A percentile compares a stretch with the other conserved stretches of the same genome.
Evolutionary conservation across 1,284 basidiomycete species (phyloP).

Genomic region (Cutaneotrichosporon sp.): DNA sequence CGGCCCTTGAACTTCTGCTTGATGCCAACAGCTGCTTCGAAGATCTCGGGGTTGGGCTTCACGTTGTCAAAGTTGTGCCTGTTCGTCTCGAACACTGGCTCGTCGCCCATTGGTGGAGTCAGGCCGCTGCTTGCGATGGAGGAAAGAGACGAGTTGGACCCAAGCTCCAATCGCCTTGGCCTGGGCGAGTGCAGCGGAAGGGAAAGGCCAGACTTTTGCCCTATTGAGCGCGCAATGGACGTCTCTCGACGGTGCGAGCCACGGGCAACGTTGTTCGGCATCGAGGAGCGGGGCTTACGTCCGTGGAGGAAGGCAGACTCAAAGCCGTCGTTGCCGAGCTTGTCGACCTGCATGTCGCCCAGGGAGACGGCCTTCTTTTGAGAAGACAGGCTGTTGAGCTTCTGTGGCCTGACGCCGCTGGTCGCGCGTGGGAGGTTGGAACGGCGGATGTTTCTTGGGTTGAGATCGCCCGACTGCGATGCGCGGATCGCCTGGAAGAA

Average conservation of each 20-base stretch:
- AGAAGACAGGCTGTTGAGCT: slow-evolving; percentile 10
- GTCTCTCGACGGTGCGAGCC: slow-evolving; percentile 16
- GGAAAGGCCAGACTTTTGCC: slow-evolving; percentile 52
- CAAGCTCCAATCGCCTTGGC: slow-evolving; percentile 42
- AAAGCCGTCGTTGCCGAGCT: slow-evolving; percentile 40
- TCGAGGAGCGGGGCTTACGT: slow-evolving; percentile 21
- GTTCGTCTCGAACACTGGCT: slow-evolving; percentile 17
- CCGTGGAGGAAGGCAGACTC: slow-evolving; percentile 28
- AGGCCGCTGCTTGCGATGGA: slow-evolving; percentile 32
- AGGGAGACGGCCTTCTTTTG: slow-evolving; percentile 49
- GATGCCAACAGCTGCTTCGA: slow-evolving; percentile 44
- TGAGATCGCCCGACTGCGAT: slow-evolving; percentile 41
- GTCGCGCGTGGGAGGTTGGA: not conserved
- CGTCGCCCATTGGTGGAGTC: slow-evolving; percentile 41
- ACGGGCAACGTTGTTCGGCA: slow-evolving; percentile 6
- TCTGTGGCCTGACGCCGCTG: not conserved
- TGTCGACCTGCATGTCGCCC: slow-evolving; percentile 40
- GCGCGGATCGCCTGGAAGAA: slow-evolving; percentile 40
- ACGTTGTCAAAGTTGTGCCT: slow-evolving; percentile 52
- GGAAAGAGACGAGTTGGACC: slow-evolving; percentile 49
- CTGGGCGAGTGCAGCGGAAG: slow-evolving; percentile 37
- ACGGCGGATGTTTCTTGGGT: slow-evolving; percentile 16
- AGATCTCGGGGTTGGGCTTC: slow-evolving; percentile 53
- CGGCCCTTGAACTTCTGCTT: slow-evolving; percentile 52
- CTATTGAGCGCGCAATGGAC: slow-evolving; percentile 50